Evolutionary conservation across 495 filamentous ascomycete genomes (phyloP).

Genomic region (Penicillium lagena): DNA sequence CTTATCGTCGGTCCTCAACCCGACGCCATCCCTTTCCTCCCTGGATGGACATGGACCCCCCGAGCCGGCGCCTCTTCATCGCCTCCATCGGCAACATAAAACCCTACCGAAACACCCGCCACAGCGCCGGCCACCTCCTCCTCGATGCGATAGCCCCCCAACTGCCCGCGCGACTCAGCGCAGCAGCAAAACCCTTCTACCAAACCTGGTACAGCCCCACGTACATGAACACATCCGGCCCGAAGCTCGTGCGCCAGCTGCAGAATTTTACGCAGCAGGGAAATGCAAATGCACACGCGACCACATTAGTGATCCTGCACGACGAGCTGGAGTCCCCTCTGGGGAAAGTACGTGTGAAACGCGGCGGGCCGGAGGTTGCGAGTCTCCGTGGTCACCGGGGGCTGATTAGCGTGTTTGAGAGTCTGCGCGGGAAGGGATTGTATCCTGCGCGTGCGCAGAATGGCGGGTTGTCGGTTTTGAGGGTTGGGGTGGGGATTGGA

Average conservation of each 20-base stretch:
- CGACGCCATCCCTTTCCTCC: neutral
- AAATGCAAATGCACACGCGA: neutral
- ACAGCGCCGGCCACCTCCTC: conserved; percentile 72
- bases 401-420: conserved; percentile 57
- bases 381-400: conserved; percentile 72
- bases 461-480: conserved; percentile 27
- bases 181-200: conserved; percentile 43
- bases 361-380: conserved; percentile 43
- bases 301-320: conserved; percentile 66
- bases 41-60: neutral
- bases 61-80: conserved; percentile 49
- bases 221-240: conserved; percentile 70
- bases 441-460: conserved; percentile 9
- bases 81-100: conserved; percentile 67
- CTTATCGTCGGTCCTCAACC: too few species aligned
- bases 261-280: conserved; percentile 17
- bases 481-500: conserved; percentile 69
- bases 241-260: conserved; percentile 30
- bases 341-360: conserved; percentile 57
- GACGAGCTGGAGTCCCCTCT: conserved; percentile 72
- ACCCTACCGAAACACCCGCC: conserved; percentile 63
- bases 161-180: conserved; percentile 38
- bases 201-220: conserved; percentile 62
- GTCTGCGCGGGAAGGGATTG: conserved; percentile 31
- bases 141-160: conserved; percentile 46